Evolutionary conservation across 768 basidiomycete species (phyloP).

Genomic region (Leucosporidium yakuticum): DNA sequence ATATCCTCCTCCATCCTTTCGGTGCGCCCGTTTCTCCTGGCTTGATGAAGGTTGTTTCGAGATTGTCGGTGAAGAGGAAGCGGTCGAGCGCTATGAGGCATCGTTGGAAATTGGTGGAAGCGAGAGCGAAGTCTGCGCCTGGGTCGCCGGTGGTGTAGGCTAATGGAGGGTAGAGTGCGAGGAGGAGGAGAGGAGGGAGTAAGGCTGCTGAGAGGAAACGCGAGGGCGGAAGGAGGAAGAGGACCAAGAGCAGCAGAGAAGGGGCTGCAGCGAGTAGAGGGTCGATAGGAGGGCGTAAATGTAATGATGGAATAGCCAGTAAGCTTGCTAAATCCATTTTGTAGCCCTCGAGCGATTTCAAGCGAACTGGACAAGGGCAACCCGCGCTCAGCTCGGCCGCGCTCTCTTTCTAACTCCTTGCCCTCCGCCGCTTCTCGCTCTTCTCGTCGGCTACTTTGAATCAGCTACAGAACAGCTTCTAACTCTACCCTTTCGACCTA

Average conservation of each 20-base stretch:
- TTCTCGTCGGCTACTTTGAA: background rate
- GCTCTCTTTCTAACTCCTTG: background rate
- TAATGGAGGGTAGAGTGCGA: background rate
- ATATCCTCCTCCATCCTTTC: no score
- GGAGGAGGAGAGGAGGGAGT: background rate
- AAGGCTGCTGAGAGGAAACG: background rate
- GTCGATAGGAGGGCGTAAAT: background rate
- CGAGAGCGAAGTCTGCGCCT: no score
- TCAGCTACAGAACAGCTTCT: no score
- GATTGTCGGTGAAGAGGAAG: no score
- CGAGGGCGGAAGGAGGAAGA: background rate
- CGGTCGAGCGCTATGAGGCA: no score
- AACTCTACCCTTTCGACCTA: background rate
- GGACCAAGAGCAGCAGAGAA: background rate
- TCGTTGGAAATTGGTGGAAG: no score
- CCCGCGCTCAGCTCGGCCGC: background rate
- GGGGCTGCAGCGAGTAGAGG: background rate
- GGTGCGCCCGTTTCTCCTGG: no score
- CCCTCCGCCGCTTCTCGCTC: background rate
- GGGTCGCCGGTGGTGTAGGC: no score
- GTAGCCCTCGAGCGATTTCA: background rate
- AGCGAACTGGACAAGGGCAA: background rate
- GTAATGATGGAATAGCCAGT: background rate
- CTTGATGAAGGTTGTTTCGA: no score
- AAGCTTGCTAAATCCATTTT: background rate